Conservation (phyloP, 2,329 filamentous ascomycete genomes). For the Clonostachys sp. region DNA sequence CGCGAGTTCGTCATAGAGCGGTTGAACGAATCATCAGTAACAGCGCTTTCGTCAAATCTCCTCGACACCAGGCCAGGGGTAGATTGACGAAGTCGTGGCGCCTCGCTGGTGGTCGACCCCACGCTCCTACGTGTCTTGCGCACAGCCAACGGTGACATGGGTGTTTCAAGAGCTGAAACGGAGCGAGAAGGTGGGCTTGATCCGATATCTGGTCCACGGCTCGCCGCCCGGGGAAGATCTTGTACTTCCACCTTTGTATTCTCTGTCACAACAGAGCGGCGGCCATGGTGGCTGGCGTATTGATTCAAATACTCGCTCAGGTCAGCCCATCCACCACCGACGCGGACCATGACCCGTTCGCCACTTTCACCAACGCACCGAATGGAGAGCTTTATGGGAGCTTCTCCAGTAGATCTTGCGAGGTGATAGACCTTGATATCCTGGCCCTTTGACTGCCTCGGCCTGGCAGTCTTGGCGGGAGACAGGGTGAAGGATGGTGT, state of each 20-base stretch:
- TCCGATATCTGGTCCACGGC: constrained; percentile 15
- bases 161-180: constrained; percentile 28
- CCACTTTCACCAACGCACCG: constrained; percentile 85
- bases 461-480: constrained; percentile 50
- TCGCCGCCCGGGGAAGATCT: constrained; percentile 31
- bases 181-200: constrained; percentile 37
- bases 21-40: constrained; percentile 24
- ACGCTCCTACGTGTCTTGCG: constrained; percentile 48
- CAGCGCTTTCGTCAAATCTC: constrained; percentile 20
- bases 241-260: constrained; percentile 57
- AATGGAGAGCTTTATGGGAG: constrained; percentile 92
- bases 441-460: constrained; percentile 47
- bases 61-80: constrained; percentile 17
- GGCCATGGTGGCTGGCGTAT: constrained; percentile 87
- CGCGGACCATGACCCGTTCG: constrained; percentile 95
- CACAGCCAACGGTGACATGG: constrained; percentile 45
- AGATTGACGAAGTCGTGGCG: constrained; percentile 26
- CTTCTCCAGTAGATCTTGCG: constrained; percentile 74
- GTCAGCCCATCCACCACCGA: constrained; percentile 97
- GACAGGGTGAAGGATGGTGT: constrained; percentile 68
- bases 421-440: constrained; percentile 93
- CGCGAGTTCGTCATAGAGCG: constrained; percentile 44
- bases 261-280: constrained; percentile 46
- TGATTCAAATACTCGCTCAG: constrained; percentile 91
- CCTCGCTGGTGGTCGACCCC: constrained; percentile 24